A percentile compares a stretch with the other conserved stretches of the same genome.
phyloP scores from a whole-genome alignment of 2,329 filamentous ascomycete genomes.

The Colletotrichum sp. region DNA sequence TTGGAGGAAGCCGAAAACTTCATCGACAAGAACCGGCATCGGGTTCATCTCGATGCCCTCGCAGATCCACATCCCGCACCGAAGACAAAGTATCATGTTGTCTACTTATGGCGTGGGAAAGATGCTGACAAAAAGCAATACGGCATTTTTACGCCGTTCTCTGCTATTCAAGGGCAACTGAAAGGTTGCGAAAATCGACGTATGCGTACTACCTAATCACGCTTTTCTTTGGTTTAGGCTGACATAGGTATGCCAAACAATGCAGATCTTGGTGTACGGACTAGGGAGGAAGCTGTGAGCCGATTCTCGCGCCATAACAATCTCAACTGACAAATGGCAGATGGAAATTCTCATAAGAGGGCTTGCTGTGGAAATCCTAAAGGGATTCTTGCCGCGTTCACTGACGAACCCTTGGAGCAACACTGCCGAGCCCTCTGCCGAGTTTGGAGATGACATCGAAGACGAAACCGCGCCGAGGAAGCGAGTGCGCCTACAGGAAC shows the following conservation, averaged over 20 bases:
- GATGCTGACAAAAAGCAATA: accelerated
- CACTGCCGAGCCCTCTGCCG: neutral
- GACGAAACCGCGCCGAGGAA: neutral
- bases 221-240: accelerated
- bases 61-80: no score
- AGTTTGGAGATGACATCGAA: neutral
- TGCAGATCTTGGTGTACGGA: accelerated
- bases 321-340: neutral
- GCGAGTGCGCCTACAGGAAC: neutral
- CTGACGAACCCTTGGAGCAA: neutral
- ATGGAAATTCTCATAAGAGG: accelerated
- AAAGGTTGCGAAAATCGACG: no score
- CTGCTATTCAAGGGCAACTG: no score
- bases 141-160: no score
- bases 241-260: neutral
- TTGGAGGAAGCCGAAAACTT: no score
- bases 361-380: accelerated
- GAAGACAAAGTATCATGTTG: no score
- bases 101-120: accelerated
- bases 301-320: neutral
- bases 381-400: neutral
- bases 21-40: no score
- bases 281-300: neutral
- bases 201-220: no score
- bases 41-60: no score